A percentile compares a stretch with the other conserved stretches of the same genome.
Evolutionary conservation across 345 rosid genomes (phyloP).

Genomic region (Cardamine occulta): DNA sequence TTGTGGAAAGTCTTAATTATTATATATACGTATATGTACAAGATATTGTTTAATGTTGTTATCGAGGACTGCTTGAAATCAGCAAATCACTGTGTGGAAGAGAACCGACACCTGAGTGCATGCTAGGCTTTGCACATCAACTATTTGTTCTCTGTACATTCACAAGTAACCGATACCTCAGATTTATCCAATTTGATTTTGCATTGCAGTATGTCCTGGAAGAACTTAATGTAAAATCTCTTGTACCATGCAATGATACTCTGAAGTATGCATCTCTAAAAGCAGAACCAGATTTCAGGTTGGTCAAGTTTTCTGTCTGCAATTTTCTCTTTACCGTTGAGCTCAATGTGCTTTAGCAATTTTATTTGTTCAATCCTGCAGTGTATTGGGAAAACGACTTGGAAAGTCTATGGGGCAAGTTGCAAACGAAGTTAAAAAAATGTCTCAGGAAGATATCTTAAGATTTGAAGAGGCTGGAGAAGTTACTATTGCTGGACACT

Average conservation of each 20-base stretch:
- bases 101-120: constrained; percentile 6
- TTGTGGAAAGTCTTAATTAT: not conserved
- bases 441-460: constrained; percentile 85
- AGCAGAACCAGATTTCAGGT: constrained; percentile 99
- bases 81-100: constrained; percentile 21
- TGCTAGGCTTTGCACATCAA: constrained; percentile 18
- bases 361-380: constrained; percentile 43
- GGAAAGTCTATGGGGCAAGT: constrained; percentile 93
- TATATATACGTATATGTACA: not conserved
- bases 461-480: constrained; percentile 77
- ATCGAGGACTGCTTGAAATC: not conserved
- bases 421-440: constrained; percentile 77
- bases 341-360: constrained; percentile 20
- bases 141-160: constrained; percentile 1
- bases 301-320: constrained; percentile 29
- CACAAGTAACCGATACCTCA: not conserved
- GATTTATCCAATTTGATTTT: constrained; percentile 26
- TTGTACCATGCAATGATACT: constrained; percentile 77
- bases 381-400: constrained; percentile 87
- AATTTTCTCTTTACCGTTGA: not conserved
- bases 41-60: constrained; percentile 9
- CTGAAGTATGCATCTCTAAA: constrained; percentile 85
- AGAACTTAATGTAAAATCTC: constrained; percentile 86
- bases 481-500: constrained; percentile 73
- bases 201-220: constrained; percentile 81